Evolutionary conservation across 2,329 filamentous ascomycete species (phyloP).

Genomic region (Pochonia chlamydosporia): DNA sequence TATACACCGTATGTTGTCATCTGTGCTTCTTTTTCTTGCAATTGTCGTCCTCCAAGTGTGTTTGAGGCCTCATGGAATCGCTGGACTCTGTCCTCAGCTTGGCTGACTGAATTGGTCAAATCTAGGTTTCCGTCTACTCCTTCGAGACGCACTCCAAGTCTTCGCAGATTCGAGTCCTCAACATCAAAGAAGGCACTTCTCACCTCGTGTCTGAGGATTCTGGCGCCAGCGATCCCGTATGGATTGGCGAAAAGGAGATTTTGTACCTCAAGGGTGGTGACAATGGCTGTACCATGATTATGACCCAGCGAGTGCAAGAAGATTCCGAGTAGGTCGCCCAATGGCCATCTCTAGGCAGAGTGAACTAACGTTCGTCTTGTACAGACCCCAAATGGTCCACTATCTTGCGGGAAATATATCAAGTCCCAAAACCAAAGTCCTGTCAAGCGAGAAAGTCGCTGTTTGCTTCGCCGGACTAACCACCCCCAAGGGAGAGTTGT

Average conservation of each 20-base stretch:
- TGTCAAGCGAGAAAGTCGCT: constrained; percentile 44
- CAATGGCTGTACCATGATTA: constrained; percentile 40
- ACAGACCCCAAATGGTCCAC: constrained; percentile 38
- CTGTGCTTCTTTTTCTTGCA: not conserved
- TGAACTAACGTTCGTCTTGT: constrained; percentile 8
- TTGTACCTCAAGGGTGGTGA: constrained; percentile 47
- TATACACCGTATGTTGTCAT: constrained; percentile 52
- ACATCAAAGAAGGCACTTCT: constrained; percentile 61
- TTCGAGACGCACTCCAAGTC: constrained; percentile 69
- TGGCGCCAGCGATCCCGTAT: constrained; percentile 64
- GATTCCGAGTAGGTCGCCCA: constrained; percentile 32
- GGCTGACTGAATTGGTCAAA: constrained; percentile 2
- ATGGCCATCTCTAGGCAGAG: not conserved
- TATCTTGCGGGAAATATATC: constrained; percentile 47
- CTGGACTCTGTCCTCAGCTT: too few relatives aligned
- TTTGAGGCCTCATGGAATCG: too few relatives aligned
- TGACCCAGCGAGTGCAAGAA: constrained; percentile 30
- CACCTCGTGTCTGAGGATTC: constrained; percentile 59
- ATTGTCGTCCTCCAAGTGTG: too few relatives aligned
- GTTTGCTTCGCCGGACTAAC: constrained; percentile 59
- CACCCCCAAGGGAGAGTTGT: constrained; percentile 62
- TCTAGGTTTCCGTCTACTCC: constrained; percentile 65
- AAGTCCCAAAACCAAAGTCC: constrained; percentile 52
- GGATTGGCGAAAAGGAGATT: constrained; percentile 65
- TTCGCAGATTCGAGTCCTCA: constrained; percentile 64